Conservation (phyloP, 257 asterid species). For the Nicotiana obtusifolia region DNA sequence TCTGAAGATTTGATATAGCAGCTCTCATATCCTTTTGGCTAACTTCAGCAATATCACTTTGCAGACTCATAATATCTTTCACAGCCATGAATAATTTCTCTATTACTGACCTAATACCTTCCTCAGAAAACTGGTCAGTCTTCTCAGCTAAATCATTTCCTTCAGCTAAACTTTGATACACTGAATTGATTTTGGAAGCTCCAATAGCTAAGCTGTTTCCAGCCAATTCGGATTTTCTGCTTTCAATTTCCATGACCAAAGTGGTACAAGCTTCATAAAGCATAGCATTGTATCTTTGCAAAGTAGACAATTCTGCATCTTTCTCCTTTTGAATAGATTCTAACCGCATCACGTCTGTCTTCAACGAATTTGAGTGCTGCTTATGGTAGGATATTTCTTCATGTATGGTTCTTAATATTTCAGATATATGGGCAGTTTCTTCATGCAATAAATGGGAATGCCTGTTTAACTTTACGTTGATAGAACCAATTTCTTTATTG, state of each 20-base stretch:
- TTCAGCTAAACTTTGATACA: constrained; percentile 29
- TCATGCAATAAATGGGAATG: constrained; percentile 51
- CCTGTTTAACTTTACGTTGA: constrained; percentile 46
- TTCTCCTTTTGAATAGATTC: constrained; percentile 51
- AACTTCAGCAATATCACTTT: constrained; percentile 50
- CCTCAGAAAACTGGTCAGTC: constrained; percentile 32
- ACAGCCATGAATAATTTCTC: constrained; percentile 46
- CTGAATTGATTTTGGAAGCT: constrained; percentile 29
- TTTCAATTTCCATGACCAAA: constrained; percentile 56
- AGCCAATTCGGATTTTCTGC: constrained; percentile 37
- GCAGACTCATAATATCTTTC: constrained; percentile 53
- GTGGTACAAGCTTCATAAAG: constrained; percentile 60
- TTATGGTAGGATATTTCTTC: constrained; percentile 46
- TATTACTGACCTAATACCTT: constrained; percentile 36
- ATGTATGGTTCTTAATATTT: constrained; percentile 35
- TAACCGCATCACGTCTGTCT: constrained; percentile 39
- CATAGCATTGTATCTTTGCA: constrained; percentile 40
- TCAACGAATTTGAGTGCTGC: constrained; percentile 47
- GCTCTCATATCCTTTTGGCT: constrained; percentile 70
- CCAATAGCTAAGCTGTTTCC: constrained; percentile 33
- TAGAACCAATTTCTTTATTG: constrained; percentile 44
- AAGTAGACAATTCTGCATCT: constrained; percentile 52
- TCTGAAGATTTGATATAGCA: constrained; percentile 64
- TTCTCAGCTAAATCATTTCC: constrained; percentile 27
- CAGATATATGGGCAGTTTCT: constrained; percentile 53